These are phyloP conservation scores for Alternaria sp. DNA, from an alignment of 2,329 filamentous ascomycete species.

Conservation along the genomic window DNA sequence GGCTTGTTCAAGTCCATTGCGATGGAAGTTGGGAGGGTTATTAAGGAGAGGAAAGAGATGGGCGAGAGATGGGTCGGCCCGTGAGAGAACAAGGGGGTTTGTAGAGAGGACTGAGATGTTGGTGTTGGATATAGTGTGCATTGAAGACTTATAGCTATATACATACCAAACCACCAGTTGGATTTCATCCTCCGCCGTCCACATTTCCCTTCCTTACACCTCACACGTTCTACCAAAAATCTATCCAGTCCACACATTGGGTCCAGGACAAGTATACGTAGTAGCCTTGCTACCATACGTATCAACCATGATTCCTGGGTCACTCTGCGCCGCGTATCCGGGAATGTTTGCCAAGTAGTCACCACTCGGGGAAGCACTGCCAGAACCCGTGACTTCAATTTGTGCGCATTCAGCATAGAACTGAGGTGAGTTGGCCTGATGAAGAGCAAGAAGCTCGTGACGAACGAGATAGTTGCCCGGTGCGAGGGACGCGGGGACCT, in stretches of 20 bases:
- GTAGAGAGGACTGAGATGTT: neutral
- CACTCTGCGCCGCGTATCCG: conserved; percentile 50
- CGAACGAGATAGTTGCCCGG: conserved; percentile 49
- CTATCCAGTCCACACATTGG: conserved; percentile 58
- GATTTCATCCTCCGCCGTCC: neutral
- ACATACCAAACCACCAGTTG: neutral
- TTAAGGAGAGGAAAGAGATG: neutral
- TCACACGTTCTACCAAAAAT: too few relatives aligned
- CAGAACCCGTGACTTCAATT: conserved; percentile 59
- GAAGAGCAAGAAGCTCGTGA: conserved; percentile 64
- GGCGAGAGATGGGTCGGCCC: neutral
- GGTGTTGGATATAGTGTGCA: too few relatives aligned
- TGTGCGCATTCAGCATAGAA: conserved; percentile 66
- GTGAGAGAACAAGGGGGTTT: neutral
- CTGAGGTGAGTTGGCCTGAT: conserved; percentile 59
- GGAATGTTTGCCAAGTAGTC: conserved; percentile 56
- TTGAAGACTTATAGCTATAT: neutral
- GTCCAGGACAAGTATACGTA: conserved; percentile 58
- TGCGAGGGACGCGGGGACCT: conserved; percentile 57
- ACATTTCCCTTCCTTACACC: neutral
- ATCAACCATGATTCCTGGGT: conserved; percentile 60
- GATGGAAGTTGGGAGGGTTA: neutral
- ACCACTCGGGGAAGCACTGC: conserved; percentile 52
- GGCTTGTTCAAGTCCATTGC: neutral
- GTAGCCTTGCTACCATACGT: conserved; percentile 56